Conservation (phyloP, 2,329 filamentous ascomycete genomes). For the Penicillium sp. region DNA sequence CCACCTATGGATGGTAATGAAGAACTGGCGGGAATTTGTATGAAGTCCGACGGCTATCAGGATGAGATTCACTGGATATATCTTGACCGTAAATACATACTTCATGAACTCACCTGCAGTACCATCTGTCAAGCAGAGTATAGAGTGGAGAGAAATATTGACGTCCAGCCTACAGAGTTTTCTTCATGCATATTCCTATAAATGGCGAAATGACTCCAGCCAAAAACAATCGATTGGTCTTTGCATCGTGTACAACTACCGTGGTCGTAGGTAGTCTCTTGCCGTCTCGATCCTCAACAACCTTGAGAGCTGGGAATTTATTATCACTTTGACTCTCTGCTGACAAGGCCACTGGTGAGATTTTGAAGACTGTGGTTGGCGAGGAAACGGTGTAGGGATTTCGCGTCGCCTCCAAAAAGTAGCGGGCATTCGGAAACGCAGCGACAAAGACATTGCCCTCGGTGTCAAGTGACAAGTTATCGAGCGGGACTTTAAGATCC, state of each 20-base stretch:
- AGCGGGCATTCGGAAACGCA: constrained; percentile 29
- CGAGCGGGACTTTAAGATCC: constrained; percentile 29
- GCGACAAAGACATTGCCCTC: constrained; percentile 38
- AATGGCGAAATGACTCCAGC: constrained; percentile 24
- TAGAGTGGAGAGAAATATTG: no score
- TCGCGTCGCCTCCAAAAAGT: constrained; percentile 19
- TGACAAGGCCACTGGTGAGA: not conserved
- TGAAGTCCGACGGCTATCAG: no score
- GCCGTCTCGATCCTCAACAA: constrained; percentile 37
- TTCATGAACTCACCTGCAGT: no score
- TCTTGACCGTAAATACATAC: no score
- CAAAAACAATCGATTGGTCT: constrained; percentile 12
- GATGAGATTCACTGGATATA: no score
- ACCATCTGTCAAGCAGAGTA: no score
- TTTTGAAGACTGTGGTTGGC: not conserved
- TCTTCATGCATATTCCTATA: constrained; percentile 17
- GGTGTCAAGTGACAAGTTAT: constrained; percentile 39
- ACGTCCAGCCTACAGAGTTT: no score
- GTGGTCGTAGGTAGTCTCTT: constrained; percentile 17
- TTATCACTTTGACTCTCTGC: constrained; percentile 9
- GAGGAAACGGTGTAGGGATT: constrained; percentile 15
- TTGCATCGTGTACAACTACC: constrained; percentile 16
- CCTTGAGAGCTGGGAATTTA: constrained; percentile 24
- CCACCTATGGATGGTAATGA: no score
- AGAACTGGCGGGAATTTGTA: no score